Conservation (phyloP, 139 green algal genomes). For the Chloropicon primus region DNA sequence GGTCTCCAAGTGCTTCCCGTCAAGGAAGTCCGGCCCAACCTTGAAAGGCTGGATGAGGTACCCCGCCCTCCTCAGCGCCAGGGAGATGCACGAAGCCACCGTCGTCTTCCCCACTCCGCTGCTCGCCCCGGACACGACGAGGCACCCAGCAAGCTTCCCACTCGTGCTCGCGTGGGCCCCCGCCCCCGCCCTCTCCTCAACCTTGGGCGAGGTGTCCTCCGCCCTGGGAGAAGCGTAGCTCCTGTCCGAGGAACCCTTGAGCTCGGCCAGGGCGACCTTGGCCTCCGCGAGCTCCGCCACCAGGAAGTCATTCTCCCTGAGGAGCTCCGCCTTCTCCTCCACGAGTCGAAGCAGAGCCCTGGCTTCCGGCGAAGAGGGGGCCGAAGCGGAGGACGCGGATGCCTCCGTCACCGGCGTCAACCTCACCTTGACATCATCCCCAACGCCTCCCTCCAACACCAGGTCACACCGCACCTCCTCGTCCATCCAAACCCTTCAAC, state of each 20-base stretch:
- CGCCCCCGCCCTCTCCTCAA: no score
- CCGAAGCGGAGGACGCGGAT: no score
- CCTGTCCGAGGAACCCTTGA: not conserved
- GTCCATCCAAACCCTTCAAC: no score
- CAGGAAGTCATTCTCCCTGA: not conserved
- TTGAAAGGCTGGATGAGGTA: slow-evolving; percentile 60
- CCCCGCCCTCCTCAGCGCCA: slow-evolving; percentile 31
- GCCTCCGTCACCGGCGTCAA: no score
- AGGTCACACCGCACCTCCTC: no score
- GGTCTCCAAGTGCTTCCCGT: slow-evolving; percentile 45
- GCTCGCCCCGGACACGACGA: slow-evolving; percentile 58
- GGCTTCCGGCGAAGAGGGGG: no score
- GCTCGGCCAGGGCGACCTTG: not conserved
- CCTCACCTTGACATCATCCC: no score
- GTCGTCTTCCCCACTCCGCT: slow-evolving; percentile 68
- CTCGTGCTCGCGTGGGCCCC: not conserved
- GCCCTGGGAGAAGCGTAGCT: no score
- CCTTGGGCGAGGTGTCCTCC: no score
- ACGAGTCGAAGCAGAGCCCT: no score
- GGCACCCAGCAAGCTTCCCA: not conserved
- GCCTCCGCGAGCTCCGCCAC: not conserved
- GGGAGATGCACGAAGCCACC: slow-evolving; percentile 48
- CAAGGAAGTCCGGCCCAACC: slow-evolving; percentile 58
- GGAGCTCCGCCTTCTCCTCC: not conserved
- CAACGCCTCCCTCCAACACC: no score